Evolutionary conservation across 2,329 filamentous ascomycete species (phyloP), one percentile per base, ranked within the genome.

Genomic region (Leptographium wingfieldii): DNA sequence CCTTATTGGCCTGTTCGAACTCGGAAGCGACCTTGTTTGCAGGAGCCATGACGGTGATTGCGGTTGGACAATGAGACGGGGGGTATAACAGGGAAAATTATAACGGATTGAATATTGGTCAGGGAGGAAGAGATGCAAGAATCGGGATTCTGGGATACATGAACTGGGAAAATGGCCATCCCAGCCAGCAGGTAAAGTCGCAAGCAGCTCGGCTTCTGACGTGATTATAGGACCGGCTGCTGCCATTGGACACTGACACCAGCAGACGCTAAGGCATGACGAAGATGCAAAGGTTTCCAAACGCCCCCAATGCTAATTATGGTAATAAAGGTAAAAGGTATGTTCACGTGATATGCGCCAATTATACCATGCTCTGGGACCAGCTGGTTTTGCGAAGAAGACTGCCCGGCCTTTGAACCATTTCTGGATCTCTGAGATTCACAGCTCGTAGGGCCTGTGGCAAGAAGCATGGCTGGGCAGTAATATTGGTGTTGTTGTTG

Each of bases 1-100:
- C 51, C 49, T 55, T 3, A 43, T 61, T 61, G 57, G 60, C 60
- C 46, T 57, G 27, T 22, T 59, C 55, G 16, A 61, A 61, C 51
- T 61, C 49, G 29, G 53, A 25, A 0, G n/a, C 27, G 25, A 58
- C 43, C 3, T 19, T 29, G 19, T 46, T 27, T 19, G 27, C 9
- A 43, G 38, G 11, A 14, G 58, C 19, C 58, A 59, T 46, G 49
- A 10, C 12, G 22, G 14, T 51, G 48, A 48, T 29, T 51, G 22
- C 22, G 9, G 48, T 19, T 29, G 49, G 49, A 16, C 4, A 52
- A 5, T 27, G 33, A 16, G 38, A 16, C 12, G 27, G 25, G 7
- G 3, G 3, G 27, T 19, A 16, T 3, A 35, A 31, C 29, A 31
- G 6, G 33, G 25, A 12, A 19, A 29, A 33, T 31, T 31, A 9